Evolutionary conservation across 1,284 basidiomycete genomes (phyloP), one percentile per base, ranked within the genome.

Genomic region (Phellopilus nigrolimitatus): DNA sequence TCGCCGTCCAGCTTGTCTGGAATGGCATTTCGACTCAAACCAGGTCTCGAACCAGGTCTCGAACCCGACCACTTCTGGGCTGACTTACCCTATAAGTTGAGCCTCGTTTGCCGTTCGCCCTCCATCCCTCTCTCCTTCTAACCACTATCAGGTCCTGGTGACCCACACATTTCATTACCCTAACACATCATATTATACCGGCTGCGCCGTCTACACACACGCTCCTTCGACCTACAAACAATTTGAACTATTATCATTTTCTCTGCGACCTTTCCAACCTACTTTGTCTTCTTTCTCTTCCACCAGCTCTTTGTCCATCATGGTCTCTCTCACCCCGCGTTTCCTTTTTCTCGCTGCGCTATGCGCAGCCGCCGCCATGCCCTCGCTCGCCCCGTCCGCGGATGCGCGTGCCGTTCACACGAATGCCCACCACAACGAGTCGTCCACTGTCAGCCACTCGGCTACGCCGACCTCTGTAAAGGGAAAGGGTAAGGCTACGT

Each of bases 91-190:
- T 53, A 47, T 47, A 55, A 51, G 25, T 33, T 33, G 30, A n/a
- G 1, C 21, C 22, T 22, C 5, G 12, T 33, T 36, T 36, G n/a
- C 7, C 15, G 22, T 34, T 33, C 30, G 7, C 13, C 25, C 47
- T 41, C 33, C 17, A 25, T 27, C 28, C 36, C 38, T 28, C 45
- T 49, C 40, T 52, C 39, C 36, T 44, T 8, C 19, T 34, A 46
- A 40, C 50, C 39, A 52, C 49, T 25, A 44, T 44, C 38, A 40
- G 46, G 54, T 56, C 54, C 54, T 38, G 54, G 54, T 38, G 54
- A 56, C 50, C 41, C 38, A 42, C 38, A 43, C 30, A 45, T 39
- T 37, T 24, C 31, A 31, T 34, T n/a, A 34, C 30, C 34, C 31
- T 22, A 27, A 41, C 38, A 47, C 43, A 7, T 8, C 37, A 46